These are phyloP conservation scores for Chytriomyces hyalinus DNA, from an alignment of 192 early-diverging fungal species.

Conservation along the genomic window DNA sequence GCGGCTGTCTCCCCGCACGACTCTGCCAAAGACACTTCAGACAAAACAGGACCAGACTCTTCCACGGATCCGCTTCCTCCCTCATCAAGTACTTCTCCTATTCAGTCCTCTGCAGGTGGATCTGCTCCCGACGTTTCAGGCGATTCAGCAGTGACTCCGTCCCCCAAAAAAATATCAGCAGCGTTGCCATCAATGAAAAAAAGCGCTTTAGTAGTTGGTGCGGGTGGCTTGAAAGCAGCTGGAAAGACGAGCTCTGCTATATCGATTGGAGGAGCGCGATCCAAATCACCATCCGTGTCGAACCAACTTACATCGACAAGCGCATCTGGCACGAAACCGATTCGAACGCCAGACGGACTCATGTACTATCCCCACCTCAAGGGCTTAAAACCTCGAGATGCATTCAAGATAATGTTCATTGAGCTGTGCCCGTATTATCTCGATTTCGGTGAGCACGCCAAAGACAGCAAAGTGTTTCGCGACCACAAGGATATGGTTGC, in stretches of 20 bases:
- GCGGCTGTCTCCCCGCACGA: neutral
- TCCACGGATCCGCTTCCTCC: neutral
- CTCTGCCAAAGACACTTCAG: conserved; percentile 12
- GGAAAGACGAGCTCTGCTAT: conserved; percentile 25
- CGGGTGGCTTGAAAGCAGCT: conserved; percentile 58
- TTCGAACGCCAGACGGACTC: conserved; percentile 36
- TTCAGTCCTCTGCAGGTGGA: too few relatives aligned
- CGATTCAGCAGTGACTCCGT: neutral
- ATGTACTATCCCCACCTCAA: conserved; percentile 54
- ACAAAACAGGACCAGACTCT: neutral
- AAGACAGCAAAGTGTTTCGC: conserved; percentile 71
- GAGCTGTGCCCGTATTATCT: conserved; percentile 72
- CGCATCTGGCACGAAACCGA: conserved; percentile 33
- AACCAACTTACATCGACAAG: conserved; percentile 16
- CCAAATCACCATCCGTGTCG: conserved; percentile 26
- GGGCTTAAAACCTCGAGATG: conserved; percentile 61
- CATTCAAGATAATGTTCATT: conserved; percentile 66
- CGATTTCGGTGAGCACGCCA: conserved; percentile 67
- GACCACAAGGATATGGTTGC: conserved; percentile 70
- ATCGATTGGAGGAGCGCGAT: conserved; percentile 11
- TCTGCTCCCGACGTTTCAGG: neutral
- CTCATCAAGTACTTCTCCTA: neutral
- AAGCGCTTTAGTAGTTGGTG: conserved; percentile 50
- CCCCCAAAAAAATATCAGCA: conserved; percentile 39
- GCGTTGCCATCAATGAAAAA: conserved; percentile 46